These are phyloP conservation scores for Clarireedia homoeocarpa DNA, from an alignment of 2,329 filamentous ascomycete species.

Conservation along the genomic window DNA sequence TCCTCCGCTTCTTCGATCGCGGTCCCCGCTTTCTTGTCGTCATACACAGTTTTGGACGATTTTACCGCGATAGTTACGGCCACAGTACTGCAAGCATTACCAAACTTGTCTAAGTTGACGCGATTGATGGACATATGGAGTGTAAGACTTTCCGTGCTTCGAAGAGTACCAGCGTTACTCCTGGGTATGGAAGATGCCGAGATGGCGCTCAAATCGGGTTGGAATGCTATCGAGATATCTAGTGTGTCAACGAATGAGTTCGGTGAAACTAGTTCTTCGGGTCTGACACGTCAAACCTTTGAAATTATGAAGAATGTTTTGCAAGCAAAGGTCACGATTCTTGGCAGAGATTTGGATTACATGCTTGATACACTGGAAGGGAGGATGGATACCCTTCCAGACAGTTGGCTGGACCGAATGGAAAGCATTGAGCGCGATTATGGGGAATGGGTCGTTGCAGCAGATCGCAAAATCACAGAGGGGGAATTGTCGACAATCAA, in stretches of 20 bases:
- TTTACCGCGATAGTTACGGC: conserved; percentile 85
- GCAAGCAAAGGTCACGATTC: conserved; percentile 57
- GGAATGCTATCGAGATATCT: conserved; percentile 47
- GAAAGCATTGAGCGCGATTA: conserved; percentile 73
- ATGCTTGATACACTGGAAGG: conserved; percentile 87
- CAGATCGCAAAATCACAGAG: conserved; percentile 65
- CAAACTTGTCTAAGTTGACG: conserved; percentile 67
- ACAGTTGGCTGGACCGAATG: conserved; percentile 80
- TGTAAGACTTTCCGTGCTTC: conserved; percentile 65
- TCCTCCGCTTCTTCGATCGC: conserved; percentile 38
- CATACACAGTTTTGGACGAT: conserved; percentile 73
- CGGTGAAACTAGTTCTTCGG: conserved; percentile 6
- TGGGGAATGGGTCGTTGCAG: conserved; percentile 70
- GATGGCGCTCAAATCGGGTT: conserved; percentile 56
- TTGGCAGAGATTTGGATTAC: conserved; percentile 68
- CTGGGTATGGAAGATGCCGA: conserved; percentile 58
- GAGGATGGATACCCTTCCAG: conserved; percentile 73
- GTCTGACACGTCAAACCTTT: conserved; percentile 35
- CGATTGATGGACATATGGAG: conserved; percentile 72
- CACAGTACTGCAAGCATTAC: conserved; percentile 82
- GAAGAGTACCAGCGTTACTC: conserved; percentile 63
- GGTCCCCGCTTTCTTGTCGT: conserved; percentile 35
- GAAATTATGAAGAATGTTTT: conserved; percentile 55
- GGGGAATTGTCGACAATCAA: conserved; percentile 43
- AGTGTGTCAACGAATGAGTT: conserved; percentile 10